Base-by-base conservation (phyloP, 371 early-diverging fungal genomes). In the Rhizomucor pusillus region DNA sequence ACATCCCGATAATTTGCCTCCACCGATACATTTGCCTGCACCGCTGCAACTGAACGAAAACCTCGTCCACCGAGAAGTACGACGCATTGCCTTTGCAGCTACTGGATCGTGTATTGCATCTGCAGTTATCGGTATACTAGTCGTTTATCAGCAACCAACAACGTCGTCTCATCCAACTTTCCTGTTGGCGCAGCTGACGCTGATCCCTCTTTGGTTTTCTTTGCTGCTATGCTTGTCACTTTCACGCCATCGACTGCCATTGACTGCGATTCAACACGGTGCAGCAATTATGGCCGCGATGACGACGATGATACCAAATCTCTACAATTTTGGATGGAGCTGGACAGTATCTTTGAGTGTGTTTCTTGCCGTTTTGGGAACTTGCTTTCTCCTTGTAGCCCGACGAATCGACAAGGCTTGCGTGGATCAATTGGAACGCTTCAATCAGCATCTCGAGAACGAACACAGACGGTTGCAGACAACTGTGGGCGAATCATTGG, bases 401-500 rank as follows among this genome's bases (percentile, higher is more conserved):
- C 23, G 41, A 19, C 57, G 55, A 3, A 19, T 60, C 10, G 47
- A 50, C 9, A 29, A 40, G 5, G 50, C 59, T 7, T 19, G 47
- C 13, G 43, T 20, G 13, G 40, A 59, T 20, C 48, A 47, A 36
- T 24, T 43, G 1, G 34, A 50, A 14, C 13, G 35, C 33, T 24
- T 44, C 14, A 22, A 47, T n/a, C 44, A 35, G 5, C 54, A 50
- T 11, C 13, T 35, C 22, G 41, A 46, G 13, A 24, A 54, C 5
- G 56, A 61, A 39, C 61, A 48, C 11, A 33, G 39, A 7, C 23
- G 23, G 25, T 48, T 44, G 11, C 68, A 70, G 43, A 23, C 47
- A 19, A 22, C 37, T 1, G 54, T 73, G 12, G 56, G 65, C 33
- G 24, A 57, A 56, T 43, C 66, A 43, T 47, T 68, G 47, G 48